Percentiles rank a stretch among this genome's conserved stretches.
Evolutionary conservation across 371 early-diverging fungal genomes (phyloP).

Genomic region (Haplosporangium sp.): DNA sequence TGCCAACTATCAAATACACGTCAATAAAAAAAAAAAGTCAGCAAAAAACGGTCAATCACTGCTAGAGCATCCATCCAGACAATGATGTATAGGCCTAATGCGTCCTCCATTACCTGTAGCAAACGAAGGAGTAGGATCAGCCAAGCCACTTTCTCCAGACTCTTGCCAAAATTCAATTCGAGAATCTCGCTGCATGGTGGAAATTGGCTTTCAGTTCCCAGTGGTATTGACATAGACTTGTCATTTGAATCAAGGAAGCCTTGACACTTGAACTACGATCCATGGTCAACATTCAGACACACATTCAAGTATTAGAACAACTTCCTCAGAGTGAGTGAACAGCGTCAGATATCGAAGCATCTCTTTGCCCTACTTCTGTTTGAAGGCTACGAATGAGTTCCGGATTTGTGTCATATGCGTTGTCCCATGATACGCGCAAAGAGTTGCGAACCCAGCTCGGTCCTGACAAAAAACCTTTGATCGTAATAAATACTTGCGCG

Average conservation of each 20-base stretch:
- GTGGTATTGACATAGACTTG: slow-evolving; percentile 11
- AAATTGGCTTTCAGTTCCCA: slow-evolving; percentile 4
- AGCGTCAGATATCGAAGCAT: too few species aligned
- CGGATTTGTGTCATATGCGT: slow-evolving; percentile 19
- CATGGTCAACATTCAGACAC: neutral
- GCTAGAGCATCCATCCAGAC: neutral
- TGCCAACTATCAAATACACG: slow-evolving; percentile 9
- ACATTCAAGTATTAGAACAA: too few species aligned
- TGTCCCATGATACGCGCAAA: slow-evolving; percentile 27
- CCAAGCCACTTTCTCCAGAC: slow-evolving; percentile 13
- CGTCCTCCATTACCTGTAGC: slow-evolving; percentile 15
- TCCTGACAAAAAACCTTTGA: slow-evolving; percentile 16
- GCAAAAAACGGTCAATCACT: too few species aligned
- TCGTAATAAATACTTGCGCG: slow-evolving; percentile 9
- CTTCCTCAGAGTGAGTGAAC: neutral
- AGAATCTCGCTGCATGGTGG: slow-evolving; percentile 25
- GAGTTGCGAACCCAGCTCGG: slow-evolving; percentile 14
- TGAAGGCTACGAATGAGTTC: slow-evolving; percentile 24
- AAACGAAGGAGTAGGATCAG: slow-evolving; percentile 25
- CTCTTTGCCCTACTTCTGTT: slow-evolving; percentile 21
- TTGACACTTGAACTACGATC: slow-evolving; percentile 30
- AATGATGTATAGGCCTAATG: neutral
- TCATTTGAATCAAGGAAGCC: slow-evolving; percentile 23
- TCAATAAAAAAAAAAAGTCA: neutral
- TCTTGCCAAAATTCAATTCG: slow-evolving; percentile 14